Conservation (phyloP, 1,284 basidiomycete genomes). For the Stygiomarasmius scandens region DNA sequence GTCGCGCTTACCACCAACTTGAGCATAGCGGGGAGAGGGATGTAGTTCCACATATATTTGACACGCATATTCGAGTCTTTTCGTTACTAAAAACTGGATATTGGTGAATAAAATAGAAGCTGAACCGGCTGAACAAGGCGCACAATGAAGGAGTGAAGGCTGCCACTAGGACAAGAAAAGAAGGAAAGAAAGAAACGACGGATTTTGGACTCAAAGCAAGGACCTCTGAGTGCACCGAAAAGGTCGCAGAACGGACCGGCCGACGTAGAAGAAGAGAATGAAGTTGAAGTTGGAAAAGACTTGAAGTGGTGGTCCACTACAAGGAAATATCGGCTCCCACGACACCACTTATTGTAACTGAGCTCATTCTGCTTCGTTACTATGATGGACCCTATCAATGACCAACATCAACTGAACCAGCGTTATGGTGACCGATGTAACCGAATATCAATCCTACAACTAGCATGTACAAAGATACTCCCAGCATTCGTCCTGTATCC, state of each 20-base stretch:
- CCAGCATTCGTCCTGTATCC: neutral
- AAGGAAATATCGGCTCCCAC: constrained; percentile 18
- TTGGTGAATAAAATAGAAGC: constrained; percentile 18
- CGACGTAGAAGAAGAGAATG: constrained; percentile 38
- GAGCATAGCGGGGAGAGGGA: constrained; percentile 45
- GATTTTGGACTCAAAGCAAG: constrained; percentile 23
- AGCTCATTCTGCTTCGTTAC: neutral
- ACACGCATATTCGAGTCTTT: constrained; percentile 41
- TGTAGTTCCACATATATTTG: constrained; percentile 42
- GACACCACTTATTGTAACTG: constrained; percentile 10
- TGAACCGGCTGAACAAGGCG: constrained; percentile 3
- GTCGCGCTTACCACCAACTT: constrained; percentile 54
- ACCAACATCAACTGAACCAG: neutral
- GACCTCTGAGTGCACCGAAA: constrained; percentile 16
- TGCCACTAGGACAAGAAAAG: constrained; percentile 49
- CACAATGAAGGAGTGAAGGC: constrained; percentile 29
- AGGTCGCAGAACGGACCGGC: constrained; percentile 49
- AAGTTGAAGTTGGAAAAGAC: constrained; percentile 13
- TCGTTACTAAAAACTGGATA: neutral
- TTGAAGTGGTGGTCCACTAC: constrained; percentile 9
- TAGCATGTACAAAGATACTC: neutral
- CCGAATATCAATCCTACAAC: neutral
- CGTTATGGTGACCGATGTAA: neutral
- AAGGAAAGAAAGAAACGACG: constrained; percentile 20
- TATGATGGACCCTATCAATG: neutral